Conservation (phyloP, 768 basidiomycete genomes). For the Jaapia argillacea region DNA sequence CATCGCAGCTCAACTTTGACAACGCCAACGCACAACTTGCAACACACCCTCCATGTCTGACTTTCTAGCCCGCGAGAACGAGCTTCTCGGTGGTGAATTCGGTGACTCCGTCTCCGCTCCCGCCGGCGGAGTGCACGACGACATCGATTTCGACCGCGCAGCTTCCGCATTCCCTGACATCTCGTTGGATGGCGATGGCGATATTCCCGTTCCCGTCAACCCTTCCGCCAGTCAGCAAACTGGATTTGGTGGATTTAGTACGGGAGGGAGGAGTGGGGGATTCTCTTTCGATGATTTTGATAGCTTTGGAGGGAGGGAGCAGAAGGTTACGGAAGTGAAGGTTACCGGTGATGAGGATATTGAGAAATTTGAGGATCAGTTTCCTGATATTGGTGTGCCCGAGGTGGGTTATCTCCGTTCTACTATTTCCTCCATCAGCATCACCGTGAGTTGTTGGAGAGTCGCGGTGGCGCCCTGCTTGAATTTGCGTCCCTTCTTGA, state of each 20-base stretch:
- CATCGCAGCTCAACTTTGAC: neutral
- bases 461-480: too few relatives aligned
- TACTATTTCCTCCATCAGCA: neutral
- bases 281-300: conserved; percentile 68
- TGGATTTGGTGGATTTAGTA: conserved; percentile 13
- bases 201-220: conserved; percentile 35
- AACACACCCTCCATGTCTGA: conserved; percentile 18
- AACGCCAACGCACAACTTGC: neutral
- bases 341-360: conserved; percentile 83
- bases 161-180: conserved; percentile 82
- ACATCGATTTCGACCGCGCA: conserved; percentile 77
- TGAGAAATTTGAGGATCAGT: conserved; percentile 77
- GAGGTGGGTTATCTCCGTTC: conserved; percentile 19
- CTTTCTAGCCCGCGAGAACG: conserved; percentile 25
- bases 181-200: conserved; percentile 55
- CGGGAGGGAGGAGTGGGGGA: conserved; percentile 27
- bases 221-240: conserved; percentile 10
- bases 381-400: conserved; percentile 65
- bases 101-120: conserved; percentile 16
- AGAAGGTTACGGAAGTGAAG: conserved; percentile 45
- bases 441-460: conserved; percentile 19
- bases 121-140: conserved; percentile 30
- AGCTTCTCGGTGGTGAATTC: conserved; percentile 23
- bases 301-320: conserved; percentile 22
- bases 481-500: too few relatives aligned